Percentiles rank a stretch among this genome's conserved stretches.
These are phyloP conservation scores for Grammothele lineata DNA, from an alignment of 768 basidiomycete genomes.

Conservation along the genomic window DNA sequence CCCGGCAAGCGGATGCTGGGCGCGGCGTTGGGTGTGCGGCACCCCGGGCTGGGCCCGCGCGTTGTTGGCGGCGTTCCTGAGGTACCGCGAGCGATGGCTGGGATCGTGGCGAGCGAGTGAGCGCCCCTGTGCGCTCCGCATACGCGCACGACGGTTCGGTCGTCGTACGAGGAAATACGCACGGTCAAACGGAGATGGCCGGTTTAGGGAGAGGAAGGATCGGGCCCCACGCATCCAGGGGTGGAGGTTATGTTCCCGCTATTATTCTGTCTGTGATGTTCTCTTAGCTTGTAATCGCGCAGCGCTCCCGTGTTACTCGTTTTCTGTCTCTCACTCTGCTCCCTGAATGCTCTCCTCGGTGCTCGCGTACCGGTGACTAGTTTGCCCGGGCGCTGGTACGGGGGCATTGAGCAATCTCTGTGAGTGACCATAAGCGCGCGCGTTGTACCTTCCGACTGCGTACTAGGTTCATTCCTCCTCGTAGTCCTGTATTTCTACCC, in stretches of 20 bases:
- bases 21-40: conserved; percentile 78
- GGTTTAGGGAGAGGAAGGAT: conserved; percentile 2
- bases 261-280: conserved; percentile 17
- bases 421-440: not conserved
- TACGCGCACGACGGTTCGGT: not conserved
- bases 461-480: not conserved
- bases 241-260: conserved; percentile 17
- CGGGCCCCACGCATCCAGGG: conserved; percentile 13
- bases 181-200: not conserved
- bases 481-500: conserved; percentile 1
- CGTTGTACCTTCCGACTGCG: not conserved
- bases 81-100: conserved; percentile 73
- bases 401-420: not conserved
- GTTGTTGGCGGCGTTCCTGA: conserved; percentile 57
- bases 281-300: conserved; percentile 15
- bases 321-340: conserved; percentile 5
- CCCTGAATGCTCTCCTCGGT: too few relatives aligned
- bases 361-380: too few relatives aligned
- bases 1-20: conserved; percentile 89
- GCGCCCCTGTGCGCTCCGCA: not conserved
- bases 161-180: conserved; percentile 3
- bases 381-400: too few relatives aligned
- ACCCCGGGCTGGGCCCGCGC: conserved; percentile 67
- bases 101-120: conserved; percentile 72
- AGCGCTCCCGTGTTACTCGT: conserved; percentile 18